Evolutionary conservation across 192 early-diverging fungal genomes (phyloP).

Genomic region (Coemansia erecta): DNA sequence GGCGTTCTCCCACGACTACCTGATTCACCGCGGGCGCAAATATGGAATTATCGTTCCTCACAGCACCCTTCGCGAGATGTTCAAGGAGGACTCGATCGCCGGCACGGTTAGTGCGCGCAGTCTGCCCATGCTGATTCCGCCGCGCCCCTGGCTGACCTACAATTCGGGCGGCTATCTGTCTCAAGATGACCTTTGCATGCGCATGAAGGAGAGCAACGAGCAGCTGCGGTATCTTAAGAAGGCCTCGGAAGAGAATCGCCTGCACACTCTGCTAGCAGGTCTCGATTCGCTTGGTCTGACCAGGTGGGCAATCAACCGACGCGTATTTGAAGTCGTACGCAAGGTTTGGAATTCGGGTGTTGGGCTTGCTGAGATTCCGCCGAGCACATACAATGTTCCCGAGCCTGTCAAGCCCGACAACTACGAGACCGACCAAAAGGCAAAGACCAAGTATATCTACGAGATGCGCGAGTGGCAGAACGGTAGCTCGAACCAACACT

Average conservation of each 20-base stretch:
- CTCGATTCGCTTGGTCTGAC: constrained; percentile 88
- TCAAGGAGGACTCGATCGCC: constrained; percentile 59
- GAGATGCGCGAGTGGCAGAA: constrained; percentile 59
- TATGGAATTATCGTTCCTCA: constrained; percentile 74
- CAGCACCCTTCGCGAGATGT: constrained; percentile 64
- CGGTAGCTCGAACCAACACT: constrained; percentile 73
- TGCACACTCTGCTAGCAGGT: constrained; percentile 67
- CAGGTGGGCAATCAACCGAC: constrained; percentile 84
- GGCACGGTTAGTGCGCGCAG: constrained; percentile 67
- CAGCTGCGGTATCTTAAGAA: constrained; percentile 74
- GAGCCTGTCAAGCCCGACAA: constrained; percentile 64
- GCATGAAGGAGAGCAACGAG: constrained; percentile 66
- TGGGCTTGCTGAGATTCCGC: constrained; percentile 70
- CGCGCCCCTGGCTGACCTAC: constrained; percentile 85
- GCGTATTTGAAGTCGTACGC: constrained; percentile 73
- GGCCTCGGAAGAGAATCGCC: constrained; percentile 72
- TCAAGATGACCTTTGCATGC: constrained; percentile 71
- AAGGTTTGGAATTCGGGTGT: constrained; percentile 88
- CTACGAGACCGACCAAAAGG: constrained; percentile 59
- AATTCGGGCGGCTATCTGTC: constrained; percentile 84
- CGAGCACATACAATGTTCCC: constrained; percentile 43
- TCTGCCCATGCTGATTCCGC: constrained; percentile 93
- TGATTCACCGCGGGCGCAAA: constrained; percentile 60
- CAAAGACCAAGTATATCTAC: constrained; percentile 56
- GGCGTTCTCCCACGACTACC: constrained; percentile 76